Evolutionary conservation across 352 stramenopile genomes (phyloP), one percentile per base, ranked within the genome.

Genomic region (Globisporangium abappressorium): DNA sequence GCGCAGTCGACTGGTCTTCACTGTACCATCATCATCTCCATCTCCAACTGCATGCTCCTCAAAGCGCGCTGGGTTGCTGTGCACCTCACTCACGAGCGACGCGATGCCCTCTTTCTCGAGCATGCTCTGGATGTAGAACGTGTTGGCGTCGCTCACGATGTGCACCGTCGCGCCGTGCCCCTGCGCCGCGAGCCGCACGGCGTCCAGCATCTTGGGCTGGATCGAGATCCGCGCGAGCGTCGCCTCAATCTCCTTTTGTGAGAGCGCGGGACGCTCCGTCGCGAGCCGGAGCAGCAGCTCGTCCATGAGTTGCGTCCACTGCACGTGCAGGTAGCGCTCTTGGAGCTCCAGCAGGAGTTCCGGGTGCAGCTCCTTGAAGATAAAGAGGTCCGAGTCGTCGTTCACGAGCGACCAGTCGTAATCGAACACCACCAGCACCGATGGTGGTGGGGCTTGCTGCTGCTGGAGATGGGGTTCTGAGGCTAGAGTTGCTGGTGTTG

Each of bases 71-170:
- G 79, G 73, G 53, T 89, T 87, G 22, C 73, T 76, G 15, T 76
- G 64, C 57, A 89, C 70, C 11, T 84, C 57, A 34, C 53, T 65
- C 54, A 90, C 70, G 33, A 70, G 72, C 49, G 67, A 34, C 6
- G 15, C 22, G 26, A 91, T 47, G 20, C 58, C 62, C 15, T 81
- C 65, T 53, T 49, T 65, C 7, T 73, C 63, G 6, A 90, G 69
- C 49, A 89, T 75, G 46, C 72, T 80, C 24, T 74, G 49, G 58
- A 92, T 84, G 66, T 71, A 79, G 24, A 88, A 67, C 34, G 76
- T 81, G 51, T 76, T 77, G 49, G 73, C 72, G 64, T 92, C 82
- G 24, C 79, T 87, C 57, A 89, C 65, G 65, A 92, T 76, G 22
- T 72, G 71, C 24, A 82, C 66, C 1, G 66, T 66, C 2, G 74